These are phyloP conservation scores for Saturnispora saitoi DNA, from an alignment of 805 yeast genomes.

Conservation along the genomic window DNA sequence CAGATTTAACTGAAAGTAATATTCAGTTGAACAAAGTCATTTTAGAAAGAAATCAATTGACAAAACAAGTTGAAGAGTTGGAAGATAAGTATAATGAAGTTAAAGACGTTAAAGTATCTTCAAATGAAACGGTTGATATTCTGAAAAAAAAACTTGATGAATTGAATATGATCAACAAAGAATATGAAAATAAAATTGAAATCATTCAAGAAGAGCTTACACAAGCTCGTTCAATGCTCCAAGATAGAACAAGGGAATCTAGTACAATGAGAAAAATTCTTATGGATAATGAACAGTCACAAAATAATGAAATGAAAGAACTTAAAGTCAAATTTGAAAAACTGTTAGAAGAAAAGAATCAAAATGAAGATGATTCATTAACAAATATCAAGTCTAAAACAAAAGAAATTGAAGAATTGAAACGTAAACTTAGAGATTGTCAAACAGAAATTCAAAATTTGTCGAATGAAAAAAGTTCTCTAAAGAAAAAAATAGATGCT, in stretches of 20 bases:
- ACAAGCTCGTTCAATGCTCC: conserved; percentile 63
- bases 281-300: conserved; percentile 56
- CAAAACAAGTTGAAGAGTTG: conserved; percentile 33
- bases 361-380: conserved; percentile 46
- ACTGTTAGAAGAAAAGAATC: conserved; percentile 53
- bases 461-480: conserved; percentile 8
- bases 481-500: conserved; percentile 3
- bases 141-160: conserved; percentile 68
- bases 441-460: conserved; percentile 16
- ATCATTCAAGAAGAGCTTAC: conserved; percentile 73
- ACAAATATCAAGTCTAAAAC: conserved; percentile 44
- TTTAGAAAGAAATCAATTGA: conserved; percentile 34
- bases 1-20: conserved; percentile 27
- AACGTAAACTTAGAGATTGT: conserved; percentile 35
- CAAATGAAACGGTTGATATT: conserved; percentile 36
- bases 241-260: conserved; percentile 75
- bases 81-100: conserved; percentile 32
- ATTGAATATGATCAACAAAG: conserved; percentile 55
- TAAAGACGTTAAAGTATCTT: conserved; percentile 21
- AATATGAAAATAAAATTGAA: conserved; percentile 51
- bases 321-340: conserved; percentile 41
- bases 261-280: conserved; percentile 61
- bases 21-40: conserved; percentile 34
- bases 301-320: conserved; percentile 45
- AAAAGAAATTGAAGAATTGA: conserved; percentile 59